Base-by-base conservation (phyloP, 257 asterid species). In the Solanum megistacrolobum region DNA sequence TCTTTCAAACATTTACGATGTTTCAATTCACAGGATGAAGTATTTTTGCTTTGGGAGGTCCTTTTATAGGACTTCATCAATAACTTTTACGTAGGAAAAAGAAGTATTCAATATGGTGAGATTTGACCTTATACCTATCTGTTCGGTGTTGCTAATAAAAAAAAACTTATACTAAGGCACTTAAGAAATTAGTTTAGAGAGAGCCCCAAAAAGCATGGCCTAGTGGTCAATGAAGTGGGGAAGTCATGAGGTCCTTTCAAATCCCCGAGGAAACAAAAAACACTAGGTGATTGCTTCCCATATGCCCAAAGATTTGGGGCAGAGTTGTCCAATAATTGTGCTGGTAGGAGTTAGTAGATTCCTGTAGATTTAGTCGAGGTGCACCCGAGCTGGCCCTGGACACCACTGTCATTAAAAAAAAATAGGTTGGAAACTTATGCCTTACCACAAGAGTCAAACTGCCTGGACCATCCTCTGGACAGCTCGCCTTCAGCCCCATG, bases 401-500 rank as follows among this genome's bases (percentile, higher is more conserved):
- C 31, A 74, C 48, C 52, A 20, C 20, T 2, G 18, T 74, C 5
- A 21, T 35, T 35, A 29, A 74, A 35, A 46, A 16, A 35, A 21
- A 36, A 36, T 0, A 74, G 52, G 52, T 36, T 21, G 66, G 69
- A 29, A 36, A 81, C 43, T 48, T 27, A 29, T 16, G 69, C 12
- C 88, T 88, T 94, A 96, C 99, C 98, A 94, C 93, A 79, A 95
- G 21, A 75, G 93, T 94, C 88, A 96, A 89, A 86, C 91, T 78
- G 89, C 98, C 95, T 27, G 93, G 93, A 52, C 88, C 91, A 89
- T 90, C 74, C 85, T 93, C 96, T 31, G 98, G 93, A 87, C 92
- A 91, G 20, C 92, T 91, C 88, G 98, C 98, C 89, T 92, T 95
- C 83, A 96, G 88, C 69, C 92, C 96, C 88, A 86, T 90, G 87